phyloP scores from a whole-genome alignment of 2,329 filamentous ascomycete genomes.

The Chaetomium sp. region DNA sequence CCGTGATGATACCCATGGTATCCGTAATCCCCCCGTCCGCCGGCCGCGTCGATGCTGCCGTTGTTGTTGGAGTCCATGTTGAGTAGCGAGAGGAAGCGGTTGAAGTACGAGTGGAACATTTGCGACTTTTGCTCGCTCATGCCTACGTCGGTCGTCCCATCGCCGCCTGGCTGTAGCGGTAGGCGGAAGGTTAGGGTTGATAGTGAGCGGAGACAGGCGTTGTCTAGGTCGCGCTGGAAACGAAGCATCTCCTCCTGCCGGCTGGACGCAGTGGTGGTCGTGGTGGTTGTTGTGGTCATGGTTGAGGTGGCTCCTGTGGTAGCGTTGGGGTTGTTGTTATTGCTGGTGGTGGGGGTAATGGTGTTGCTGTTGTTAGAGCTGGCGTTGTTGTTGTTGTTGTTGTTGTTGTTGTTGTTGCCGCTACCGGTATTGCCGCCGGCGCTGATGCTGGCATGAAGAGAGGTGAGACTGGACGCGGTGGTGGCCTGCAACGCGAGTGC shows the following conservation, averaged over 20 bases:
- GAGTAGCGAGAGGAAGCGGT: conserved; percentile 59
- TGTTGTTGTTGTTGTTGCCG: too few species aligned
- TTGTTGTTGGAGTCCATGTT: conserved; percentile 45
- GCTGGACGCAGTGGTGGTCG: conserved; percentile 9
- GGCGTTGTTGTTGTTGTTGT: too few species aligned
- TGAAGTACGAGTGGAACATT: conserved; percentile 67
- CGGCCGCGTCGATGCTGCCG: conserved; percentile 34
- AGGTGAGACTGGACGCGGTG: too few species aligned
- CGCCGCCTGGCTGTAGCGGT: conserved; percentile 54
- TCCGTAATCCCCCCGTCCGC: conserved; percentile 19
- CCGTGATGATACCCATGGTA: conserved; percentile 12
- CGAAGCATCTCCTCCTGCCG: conserved; percentile 51
- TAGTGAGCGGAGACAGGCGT: conserved; percentile 58
- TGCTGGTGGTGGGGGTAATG: too few species aligned
- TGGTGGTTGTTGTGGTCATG: too few species aligned
- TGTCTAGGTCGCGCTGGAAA: conserved; percentile 59
- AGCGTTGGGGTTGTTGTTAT: too few species aligned
- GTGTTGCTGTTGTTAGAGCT: too few species aligned
- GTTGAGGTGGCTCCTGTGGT: too few species aligned
- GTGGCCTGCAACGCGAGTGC: too few species aligned
- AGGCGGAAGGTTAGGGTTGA: conserved; percentile 60
- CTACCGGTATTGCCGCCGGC: too few species aligned
- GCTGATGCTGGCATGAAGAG: too few species aligned
- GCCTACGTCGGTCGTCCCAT: conserved; percentile 59
- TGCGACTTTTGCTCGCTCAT: conserved; percentile 63